Base-by-base conservation (phyloP, 192 early-diverging fungal genomes). In the Geranomyces variabilis region DNA sequence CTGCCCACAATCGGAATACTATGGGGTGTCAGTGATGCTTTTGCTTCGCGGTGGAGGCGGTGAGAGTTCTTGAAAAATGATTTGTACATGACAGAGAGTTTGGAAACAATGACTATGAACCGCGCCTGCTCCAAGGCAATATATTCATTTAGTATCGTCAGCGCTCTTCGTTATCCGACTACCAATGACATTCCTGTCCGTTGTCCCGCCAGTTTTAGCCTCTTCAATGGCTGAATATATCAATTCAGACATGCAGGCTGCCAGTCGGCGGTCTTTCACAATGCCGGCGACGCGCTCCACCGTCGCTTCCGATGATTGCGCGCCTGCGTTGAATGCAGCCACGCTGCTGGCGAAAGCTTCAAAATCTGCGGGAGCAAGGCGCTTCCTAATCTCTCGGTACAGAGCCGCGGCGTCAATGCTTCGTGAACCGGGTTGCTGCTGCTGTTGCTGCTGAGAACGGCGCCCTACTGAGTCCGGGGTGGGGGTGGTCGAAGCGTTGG, bases 341-440 rank as follows among this genome's bases (percentile, higher is more conserved):
- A 83, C 77, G 53, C 73, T 82, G n/a, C 46, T 55, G 14, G 81
- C 81, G 71, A 83, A 83, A 22, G 75, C 77, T 66, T 83, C 81
- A 71, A 83, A 83, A 31, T 83, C 74, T 9, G n/a, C 1, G 7
- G 71, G 74, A n/a, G 70, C 24, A 4, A 83, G 71, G 30, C 56
- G 34, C 22, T 71, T 70, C n/a, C 79, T 69, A n/a, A 83, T 83
- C 34, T 76, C 69, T 41, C 79, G 79, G 77, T 83, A 83, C 34
- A 83, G 57, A 12, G 70, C 66, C 14, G 81, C 79, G 1, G 81
- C 81, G 53, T 78, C 79, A 28, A 80, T 73, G 9, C 19, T 53
- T n/a, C 49, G 48, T 3, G 51, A 8, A 3, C 51, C 51, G 17
- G n/a, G 17, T 26, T n/a, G 51, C 17, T n/a, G 51, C 12, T 47